Evolutionary conservation across 495 filamentous ascomycete genomes (phyloP).

Genomic region (Tuber borchii): DNA sequence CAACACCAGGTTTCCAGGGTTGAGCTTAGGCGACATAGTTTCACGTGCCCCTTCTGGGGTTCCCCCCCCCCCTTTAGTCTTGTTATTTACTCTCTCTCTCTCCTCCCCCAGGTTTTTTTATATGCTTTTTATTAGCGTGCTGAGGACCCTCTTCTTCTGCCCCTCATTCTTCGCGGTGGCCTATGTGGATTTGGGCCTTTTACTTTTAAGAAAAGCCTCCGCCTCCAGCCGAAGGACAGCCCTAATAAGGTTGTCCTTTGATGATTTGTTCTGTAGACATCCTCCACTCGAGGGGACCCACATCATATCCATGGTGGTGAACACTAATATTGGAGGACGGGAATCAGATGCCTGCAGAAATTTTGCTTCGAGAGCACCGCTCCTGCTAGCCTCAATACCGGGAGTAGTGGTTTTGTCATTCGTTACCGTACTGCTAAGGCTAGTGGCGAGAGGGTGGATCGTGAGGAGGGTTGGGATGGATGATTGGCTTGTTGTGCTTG

Average conservation of each 20-base stretch:
- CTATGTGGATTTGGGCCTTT: not conserved
- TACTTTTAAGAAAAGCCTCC: not conserved
- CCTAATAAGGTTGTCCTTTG: not conserved
- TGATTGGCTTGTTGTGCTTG: constrained; percentile 77
- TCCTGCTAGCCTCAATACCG: constrained; percentile 9
- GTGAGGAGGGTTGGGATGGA: constrained; percentile 63
- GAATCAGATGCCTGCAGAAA: not conserved
- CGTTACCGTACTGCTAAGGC: constrained; percentile 16
- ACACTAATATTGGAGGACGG: not conserved
- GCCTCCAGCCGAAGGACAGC: not conserved
- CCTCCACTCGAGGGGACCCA: not conserved
- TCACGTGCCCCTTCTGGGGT: not conserved
- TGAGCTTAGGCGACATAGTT: not conserved
- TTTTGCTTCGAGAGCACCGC: not conserved
- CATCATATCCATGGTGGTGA: not conserved
- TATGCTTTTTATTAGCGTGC: not conserved
- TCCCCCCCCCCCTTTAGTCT: not conserved
- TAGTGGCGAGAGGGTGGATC: constrained; percentile 47
- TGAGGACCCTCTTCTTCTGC: not conserved
- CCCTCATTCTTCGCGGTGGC: not conserved
- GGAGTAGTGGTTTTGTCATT: constrained; percentile 15
- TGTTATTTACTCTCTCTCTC: not conserved
- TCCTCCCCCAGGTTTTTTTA: not conserved
- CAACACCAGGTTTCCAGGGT: not conserved
- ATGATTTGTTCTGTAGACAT: not conserved